A percentile compares a stretch with the other conserved stretches of the same genome.
These are phyloP conservation scores for Cyberlindnera xishuangbannaensis DNA, from an alignment of 805 yeast genomes.

Conservation along the genomic window DNA sequence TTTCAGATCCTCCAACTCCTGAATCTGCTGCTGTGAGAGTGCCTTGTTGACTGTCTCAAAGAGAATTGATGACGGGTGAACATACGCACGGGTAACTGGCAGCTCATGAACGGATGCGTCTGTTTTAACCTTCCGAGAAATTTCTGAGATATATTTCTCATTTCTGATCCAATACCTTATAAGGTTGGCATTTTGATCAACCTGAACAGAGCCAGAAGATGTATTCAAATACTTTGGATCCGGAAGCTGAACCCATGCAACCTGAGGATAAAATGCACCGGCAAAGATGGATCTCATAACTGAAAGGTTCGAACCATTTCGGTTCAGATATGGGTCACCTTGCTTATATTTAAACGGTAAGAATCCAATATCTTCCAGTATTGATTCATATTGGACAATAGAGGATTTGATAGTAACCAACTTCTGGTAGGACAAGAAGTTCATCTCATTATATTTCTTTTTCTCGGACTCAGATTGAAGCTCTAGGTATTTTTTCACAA, in stretches of 20 bases:
- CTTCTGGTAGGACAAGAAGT: slow-evolving; percentile 55
- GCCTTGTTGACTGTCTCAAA: slow-evolving; percentile 42
- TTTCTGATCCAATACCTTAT: slow-evolving; percentile 71
- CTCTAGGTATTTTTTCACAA: slow-evolving; percentile 47
- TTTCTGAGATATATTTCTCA: slow-evolving; percentile 38
- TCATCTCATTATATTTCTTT: slow-evolving; percentile 46
- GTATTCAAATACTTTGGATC: slow-evolving; percentile 69
- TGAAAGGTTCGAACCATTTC: slow-evolving; percentile 43
- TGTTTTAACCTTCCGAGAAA: slow-evolving; percentile 9
- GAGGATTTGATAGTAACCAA: slow-evolving; percentile 70
- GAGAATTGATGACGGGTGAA: slow-evolving; percentile 81
- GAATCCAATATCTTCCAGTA: slow-evolving; percentile 76
- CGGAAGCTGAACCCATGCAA: slow-evolving; percentile 77
- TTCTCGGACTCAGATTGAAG: slow-evolving; percentile 22
- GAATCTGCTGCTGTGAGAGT: slow-evolving; percentile 22
- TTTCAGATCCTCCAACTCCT: slow-evolving; percentile 21
- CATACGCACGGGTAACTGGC: slow-evolving; percentile 68
- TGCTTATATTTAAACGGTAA: slow-evolving; percentile 47
- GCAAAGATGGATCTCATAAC: slow-evolving; percentile 65
- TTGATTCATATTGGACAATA: slow-evolving; percentile 59
- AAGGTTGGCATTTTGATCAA: slow-evolving; percentile 75
- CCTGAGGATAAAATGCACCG: slow-evolving; percentile 78
- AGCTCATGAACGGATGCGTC: slow-evolving; percentile 24
- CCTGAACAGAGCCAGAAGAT: slow-evolving; percentile 72
- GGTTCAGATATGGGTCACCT: slow-evolving; percentile 35